Conservation (phyloP, 352 stramenopile species). For the Phytopythium helicoides region DNA sequence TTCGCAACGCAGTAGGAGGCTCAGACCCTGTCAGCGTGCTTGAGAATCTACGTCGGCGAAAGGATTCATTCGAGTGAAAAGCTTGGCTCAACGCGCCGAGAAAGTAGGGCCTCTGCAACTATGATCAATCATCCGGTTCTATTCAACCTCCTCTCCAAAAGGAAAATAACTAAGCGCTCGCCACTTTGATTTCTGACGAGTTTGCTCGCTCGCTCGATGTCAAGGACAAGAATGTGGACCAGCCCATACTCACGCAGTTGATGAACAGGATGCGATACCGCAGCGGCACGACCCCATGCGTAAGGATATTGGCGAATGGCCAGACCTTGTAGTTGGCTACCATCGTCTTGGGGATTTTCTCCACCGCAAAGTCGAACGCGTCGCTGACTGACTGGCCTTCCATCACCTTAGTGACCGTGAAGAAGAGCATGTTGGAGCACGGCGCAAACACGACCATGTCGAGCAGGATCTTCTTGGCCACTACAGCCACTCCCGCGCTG, state of each 20-base stretch:
- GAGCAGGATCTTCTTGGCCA: conserved; percentile 40
- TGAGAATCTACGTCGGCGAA: conserved; percentile 71
- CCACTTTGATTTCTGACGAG: background rate
- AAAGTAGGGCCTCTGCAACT: background rate
- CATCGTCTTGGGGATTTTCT: conserved; percentile 31
- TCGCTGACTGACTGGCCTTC: conserved; percentile 16
- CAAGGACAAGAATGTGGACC: conserved; percentile 36
- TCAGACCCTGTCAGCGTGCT: conserved; percentile 79
- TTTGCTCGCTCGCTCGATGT: conserved; percentile 17
- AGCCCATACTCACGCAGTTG: conserved; percentile 44
- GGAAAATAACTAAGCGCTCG: background rate
- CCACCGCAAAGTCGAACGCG: conserved; percentile 22
- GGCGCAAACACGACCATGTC: conserved; percentile 35
- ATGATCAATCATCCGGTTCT: background rate
- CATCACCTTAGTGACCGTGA: conserved; percentile 38
- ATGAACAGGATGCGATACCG: conserved; percentile 42
- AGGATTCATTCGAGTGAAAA: conserved; percentile 68
- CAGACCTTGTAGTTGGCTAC: conserved; percentile 44
- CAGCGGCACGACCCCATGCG: conserved; percentile 35
- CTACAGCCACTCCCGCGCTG: conserved; percentile 24
- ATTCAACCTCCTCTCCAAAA: background rate
- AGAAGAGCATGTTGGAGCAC: conserved; percentile 36
- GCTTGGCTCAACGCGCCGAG: background rate
- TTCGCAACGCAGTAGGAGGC: conserved; percentile 75
- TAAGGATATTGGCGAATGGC: conserved; percentile 37